Base-by-base conservation (phyloP, 352 stramenopile genomes). In the Blastocystis sp. region DNA sequence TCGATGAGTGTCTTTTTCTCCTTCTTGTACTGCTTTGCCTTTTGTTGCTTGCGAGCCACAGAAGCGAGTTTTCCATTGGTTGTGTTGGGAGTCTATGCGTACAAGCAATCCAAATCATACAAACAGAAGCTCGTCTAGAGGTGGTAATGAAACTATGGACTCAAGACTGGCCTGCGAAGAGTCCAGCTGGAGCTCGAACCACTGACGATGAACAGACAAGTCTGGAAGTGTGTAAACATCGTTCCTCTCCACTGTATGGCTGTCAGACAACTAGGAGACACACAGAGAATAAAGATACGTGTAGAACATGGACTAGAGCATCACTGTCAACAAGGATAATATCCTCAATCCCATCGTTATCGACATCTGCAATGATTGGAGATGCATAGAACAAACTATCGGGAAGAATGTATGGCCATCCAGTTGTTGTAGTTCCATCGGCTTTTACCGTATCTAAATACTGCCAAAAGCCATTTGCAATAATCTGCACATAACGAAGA, bases 241-340 rank as follows among this genome's bases (percentile, higher is more conserved):
- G 16, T 18, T 20, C 53, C 8, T 47, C 16, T 69, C 30, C 1
- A 85, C 20, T 9, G n/a, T 45, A 26, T 85, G 69, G 50, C n/a
- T 26, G 9, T 68, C 50, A 65, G 59, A 24, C 45, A 85, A 85
- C 73, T 68, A 47, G 0, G 4, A 34, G 24, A 24, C 20, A 30
- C 50, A 66, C 5, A 18, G 9, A 3, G 55, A 50, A 43, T 5
- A 68, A 54, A 6, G 7, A 9, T 8, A 85, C 73, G 41, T 85
- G 73, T 3, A 69, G 7, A 66, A 85, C 47, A 43, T 45, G 73
- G 45, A 85, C 26, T n/a, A 68, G 1, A 8, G 24, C 50, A 43
- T 85, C 39, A 18, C 20, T n/a, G 26, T 85, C 53, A 34, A 85
- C 56, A 20, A 50, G 39, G 7, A 85, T 26, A 85, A 85, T 85